Conservation (phyloP, 345 rosid species). For the Draba incana region DNA sequence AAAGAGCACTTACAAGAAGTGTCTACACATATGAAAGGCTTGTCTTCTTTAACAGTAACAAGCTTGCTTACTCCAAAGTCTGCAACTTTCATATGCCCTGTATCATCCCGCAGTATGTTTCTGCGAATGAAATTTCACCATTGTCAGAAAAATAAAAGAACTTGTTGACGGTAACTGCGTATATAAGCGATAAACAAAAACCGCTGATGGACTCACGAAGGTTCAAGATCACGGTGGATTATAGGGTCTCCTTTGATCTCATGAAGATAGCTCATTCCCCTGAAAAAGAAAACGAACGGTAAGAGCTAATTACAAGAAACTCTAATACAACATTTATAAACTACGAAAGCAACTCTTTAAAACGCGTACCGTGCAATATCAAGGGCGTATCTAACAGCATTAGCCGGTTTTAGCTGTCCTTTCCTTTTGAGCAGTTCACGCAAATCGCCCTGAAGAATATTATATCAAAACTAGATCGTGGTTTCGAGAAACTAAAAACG, state of each 20-base stretch:
- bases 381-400: conserved; percentile 79
- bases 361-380: conserved; percentile 84
- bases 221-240: conserved; percentile 98
- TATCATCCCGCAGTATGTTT: conserved; percentile 90
- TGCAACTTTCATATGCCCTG: conserved; percentile 95
- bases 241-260: conserved; percentile 86
- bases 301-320: conserved; percentile 1
- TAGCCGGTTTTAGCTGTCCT: conserved; percentile 60
- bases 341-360: neutral
- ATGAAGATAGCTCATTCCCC: conserved; percentile 97
- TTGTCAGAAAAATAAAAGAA: conserved; percentile 32
- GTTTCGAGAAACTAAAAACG: conserved; percentile 1
- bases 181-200: neutral
- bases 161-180: neutral
- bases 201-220: conserved; percentile 72
- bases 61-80: conserved; percentile 95
- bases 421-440: conserved; percentile 57
- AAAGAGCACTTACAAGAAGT: conserved; percentile 64
- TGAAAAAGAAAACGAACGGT: conserved; percentile 39
- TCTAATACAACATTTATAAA: conserved; percentile 2
- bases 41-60: conserved; percentile 84
- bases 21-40: conserved; percentile 64
- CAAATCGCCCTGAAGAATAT: conserved; percentile 73
- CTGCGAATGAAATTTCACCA: conserved; percentile 50
- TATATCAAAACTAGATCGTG: conserved; percentile 11